Conservation (phyloP, 768 basidiomycete species). For the Trametes gibbosa region DNA sequence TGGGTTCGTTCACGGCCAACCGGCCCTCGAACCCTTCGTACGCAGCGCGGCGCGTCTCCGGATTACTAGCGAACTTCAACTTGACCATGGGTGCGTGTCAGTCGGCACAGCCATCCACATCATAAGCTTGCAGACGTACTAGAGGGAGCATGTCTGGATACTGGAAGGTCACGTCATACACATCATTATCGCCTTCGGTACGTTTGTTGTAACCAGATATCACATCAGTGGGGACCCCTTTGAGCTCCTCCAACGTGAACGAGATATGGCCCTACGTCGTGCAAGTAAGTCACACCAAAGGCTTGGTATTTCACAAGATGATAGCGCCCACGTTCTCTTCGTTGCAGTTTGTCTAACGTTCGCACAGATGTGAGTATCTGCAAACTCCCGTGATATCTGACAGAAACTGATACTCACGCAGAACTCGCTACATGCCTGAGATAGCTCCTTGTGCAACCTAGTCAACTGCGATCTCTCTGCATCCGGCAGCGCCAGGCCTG, state of each 20-base stretch:
- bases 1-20: constrained; percentile 63
- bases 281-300: too few species aligned
- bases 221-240: constrained; percentile 79
- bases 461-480: constrained; percentile 56
- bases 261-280: constrained; percentile 55
- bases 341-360: constrained; percentile 65
- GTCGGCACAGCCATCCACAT: constrained; percentile 6
- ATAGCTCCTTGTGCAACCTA: constrained; percentile 70
- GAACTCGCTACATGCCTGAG: constrained; percentile 73
- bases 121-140: neutral
- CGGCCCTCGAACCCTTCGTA: constrained; percentile 67
- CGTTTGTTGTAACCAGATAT: constrained; percentile 73
- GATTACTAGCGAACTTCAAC: constrained; percentile 76
- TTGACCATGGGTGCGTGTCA: constrained; percentile 32
- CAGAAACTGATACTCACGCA: constrained; percentile 42
- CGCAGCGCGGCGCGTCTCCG: constrained; percentile 64
- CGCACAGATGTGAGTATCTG: too few species aligned
- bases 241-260: constrained; percentile 71
- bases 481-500: constrained; percentile 72
- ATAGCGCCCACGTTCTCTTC: constrained; percentile 65
- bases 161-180: constrained; percentile 77
- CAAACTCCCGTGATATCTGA: too few species aligned
- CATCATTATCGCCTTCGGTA: constrained; percentile 51
- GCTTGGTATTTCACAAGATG: too few species aligned
- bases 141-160: constrained; percentile 46